Evolutionary conservation across 1,284 basidiomycete species (phyloP).

Genomic region (Hemileia vastatrix): DNA sequence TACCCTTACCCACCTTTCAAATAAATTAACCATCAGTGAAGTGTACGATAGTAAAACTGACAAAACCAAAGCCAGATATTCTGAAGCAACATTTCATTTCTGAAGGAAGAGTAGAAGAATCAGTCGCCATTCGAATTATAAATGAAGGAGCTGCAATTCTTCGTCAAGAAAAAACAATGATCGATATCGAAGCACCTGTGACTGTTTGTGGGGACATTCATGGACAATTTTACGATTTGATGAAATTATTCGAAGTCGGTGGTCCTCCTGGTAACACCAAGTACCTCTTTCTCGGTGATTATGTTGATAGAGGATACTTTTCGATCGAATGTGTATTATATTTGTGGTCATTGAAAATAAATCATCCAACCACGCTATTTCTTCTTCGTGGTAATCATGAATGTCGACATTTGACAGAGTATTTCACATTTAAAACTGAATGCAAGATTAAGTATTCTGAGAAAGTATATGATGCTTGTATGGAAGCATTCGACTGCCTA

Average conservation of each 20-base stretch:
- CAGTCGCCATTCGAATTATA: too few species aligned
- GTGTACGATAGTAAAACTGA: too few species aligned
- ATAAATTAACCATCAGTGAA: too few species aligned
- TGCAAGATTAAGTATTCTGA: conserved; percentile 99
- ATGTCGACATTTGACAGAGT: conserved; percentile 97
- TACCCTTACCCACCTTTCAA: too few species aligned
- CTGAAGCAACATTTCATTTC: too few species aligned
- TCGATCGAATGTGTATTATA: conserved; percentile 99
- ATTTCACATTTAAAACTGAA: conserved; percentile 99
- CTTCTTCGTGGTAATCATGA: conserved; percentile 98
- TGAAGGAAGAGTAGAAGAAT: too few species aligned
- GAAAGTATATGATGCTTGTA: conserved; percentile 99
- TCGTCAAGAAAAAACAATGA: too few species aligned
- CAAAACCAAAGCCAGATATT: too few species aligned
- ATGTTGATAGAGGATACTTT: conserved; percentile 98
- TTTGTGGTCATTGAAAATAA: conserved; percentile 93
- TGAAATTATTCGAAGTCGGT: conserved; percentile 96
- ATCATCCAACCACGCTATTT: conserved; percentile 96
- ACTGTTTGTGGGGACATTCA: conserved; percentile 98
- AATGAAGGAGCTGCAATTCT: too few species aligned
- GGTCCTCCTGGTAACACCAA: conserved; percentile 99
- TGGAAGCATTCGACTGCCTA: conserved; percentile 96
- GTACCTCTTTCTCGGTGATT: conserved; percentile 99
- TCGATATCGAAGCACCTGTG: too few species aligned
- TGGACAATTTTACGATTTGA: conserved; percentile 99